These are phyloP conservation scores for Suillus occidentalis DNA, from an alignment of 768 basidiomycete species.

Conservation along the genomic window DNA sequence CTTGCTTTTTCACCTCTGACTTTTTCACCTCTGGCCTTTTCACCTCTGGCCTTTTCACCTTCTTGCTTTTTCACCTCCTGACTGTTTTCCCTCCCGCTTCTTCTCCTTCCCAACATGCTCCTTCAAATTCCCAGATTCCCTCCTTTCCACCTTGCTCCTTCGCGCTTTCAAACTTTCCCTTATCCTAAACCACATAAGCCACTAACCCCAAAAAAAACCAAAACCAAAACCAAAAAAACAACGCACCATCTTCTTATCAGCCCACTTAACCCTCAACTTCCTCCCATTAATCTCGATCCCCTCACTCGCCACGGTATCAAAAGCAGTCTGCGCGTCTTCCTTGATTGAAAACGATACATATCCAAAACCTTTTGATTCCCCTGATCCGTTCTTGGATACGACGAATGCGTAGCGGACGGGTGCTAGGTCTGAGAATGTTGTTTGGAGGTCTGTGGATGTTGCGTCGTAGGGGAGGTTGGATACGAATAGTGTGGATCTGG, in stretches of 20 bases:
- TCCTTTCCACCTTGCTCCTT: conserved; percentile 54
- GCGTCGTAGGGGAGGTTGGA: conserved; percentile 90
- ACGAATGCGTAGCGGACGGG: conserved; percentile 94
- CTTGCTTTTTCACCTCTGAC: conserved; percentile 53
- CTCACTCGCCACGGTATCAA: conserved; percentile 61
- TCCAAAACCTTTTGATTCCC: conserved; percentile 90
- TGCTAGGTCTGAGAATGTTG: conserved; percentile 93
- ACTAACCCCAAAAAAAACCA: too few relatives aligned
- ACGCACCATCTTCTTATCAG: conserved; percentile 65
- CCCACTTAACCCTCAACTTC: conserved; percentile 76
- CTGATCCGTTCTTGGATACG: conserved; percentile 74
- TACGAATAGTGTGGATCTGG: conserved; percentile 85
- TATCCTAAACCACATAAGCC: background rate
- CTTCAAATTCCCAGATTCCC: conserved; percentile 41
- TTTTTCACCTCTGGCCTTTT: conserved; percentile 66
- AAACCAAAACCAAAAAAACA: background rate
- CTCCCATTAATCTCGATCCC: conserved; percentile 68
- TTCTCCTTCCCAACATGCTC: conserved; percentile 59
- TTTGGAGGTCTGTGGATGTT: conserved; percentile 87
- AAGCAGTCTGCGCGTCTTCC: conserved; percentile 82
- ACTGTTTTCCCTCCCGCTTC: conserved; percentile 39
- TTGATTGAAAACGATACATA: conserved; percentile 90
- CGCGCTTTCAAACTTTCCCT: background rate
- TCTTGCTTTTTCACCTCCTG: conserved; percentile 22
- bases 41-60: conserved; percentile 32